These are phyloP conservation scores for Pleoardoris graminearum DNA, from an alignment of 2,329 filamentous ascomycete species.

Conservation along the genomic window DNA sequence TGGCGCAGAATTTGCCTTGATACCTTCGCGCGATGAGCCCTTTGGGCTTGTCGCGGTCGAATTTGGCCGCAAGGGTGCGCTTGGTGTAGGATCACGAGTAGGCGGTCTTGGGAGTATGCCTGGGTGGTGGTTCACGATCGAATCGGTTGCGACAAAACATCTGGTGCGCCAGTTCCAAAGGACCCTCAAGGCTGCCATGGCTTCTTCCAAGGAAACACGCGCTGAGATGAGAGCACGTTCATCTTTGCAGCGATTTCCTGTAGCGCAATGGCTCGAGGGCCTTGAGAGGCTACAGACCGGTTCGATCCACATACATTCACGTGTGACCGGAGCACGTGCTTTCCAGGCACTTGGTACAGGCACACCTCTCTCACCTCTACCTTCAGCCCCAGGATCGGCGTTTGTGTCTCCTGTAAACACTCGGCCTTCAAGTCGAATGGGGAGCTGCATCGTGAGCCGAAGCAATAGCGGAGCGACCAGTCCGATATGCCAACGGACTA, in stretches of 20 bases:
- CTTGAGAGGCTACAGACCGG: slow-evolving; percentile 64
- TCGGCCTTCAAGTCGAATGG: slow-evolving; percentile 17
- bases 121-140: slow-evolving; percentile 72
- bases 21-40: slow-evolving; percentile 69
- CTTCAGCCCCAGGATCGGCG: slow-evolving; percentile 19
- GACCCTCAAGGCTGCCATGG: slow-evolving; percentile 64
- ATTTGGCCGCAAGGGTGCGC: slow-evolving; percentile 68
- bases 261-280: slow-evolving; percentile 68
- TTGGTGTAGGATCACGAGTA: slow-evolving; percentile 68
- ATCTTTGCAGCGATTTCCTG: slow-evolving; percentile 67
- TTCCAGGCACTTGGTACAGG: slow-evolving; percentile 1
- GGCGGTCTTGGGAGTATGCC: slow-evolving; percentile 71
- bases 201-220: slow-evolving; percentile 59
- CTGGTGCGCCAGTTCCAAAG: slow-evolving; percentile 67
- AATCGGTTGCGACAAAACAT: slow-evolving; percentile 65
- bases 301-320: slow-evolving; percentile 61
- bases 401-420: slow-evolving; percentile 19
- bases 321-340: slow-evolving; percentile 21
- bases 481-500: slow-evolving; percentile 14
- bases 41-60: slow-evolving; percentile 71
- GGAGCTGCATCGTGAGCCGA: slow-evolving; percentile 16
- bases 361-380: slow-evolving; percentile 16
- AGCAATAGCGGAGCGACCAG: slow-evolving; percentile 19
- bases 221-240: slow-evolving; percentile 67
- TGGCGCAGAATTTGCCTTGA: slow-evolving; percentile 69